phyloP scores from a whole-genome alignment of 2,329 filamentous ascomycete genomes.

The Monosporascus sp. region DNA sequence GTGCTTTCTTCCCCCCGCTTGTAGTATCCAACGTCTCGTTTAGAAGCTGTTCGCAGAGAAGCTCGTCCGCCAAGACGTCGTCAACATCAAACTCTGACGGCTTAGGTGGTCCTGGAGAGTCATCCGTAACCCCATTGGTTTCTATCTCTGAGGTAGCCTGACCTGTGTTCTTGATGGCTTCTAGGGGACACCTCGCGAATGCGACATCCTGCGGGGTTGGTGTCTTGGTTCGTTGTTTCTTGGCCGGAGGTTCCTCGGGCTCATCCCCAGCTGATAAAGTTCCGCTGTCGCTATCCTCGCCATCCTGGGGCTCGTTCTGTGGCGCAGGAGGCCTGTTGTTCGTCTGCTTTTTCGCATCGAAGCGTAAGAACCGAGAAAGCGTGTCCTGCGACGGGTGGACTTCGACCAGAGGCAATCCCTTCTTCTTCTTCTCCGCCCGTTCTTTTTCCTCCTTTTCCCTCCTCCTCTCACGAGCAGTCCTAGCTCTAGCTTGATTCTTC shows the following conservation, averaged over 20 bases:
- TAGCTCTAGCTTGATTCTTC: constrained; percentile 43
- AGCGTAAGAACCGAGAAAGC: constrained; percentile 46
- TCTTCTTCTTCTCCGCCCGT: constrained; percentile 44
- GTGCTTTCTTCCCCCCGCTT: not conserved
- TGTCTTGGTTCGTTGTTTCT: constrained; percentile 11
- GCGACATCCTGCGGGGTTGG: not conserved
- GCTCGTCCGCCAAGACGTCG: constrained; percentile 2
- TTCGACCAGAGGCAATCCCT: constrained; percentile 48
- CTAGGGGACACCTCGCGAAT: constrained; percentile 5
- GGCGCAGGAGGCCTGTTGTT: not conserved
- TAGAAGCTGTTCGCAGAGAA: constrained; percentile 7
- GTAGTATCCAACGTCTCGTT: constrained; percentile 4
- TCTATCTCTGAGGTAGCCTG: constrained; percentile 1
- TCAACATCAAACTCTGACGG: constrained; percentile 1
- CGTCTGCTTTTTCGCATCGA: constrained; percentile 13
- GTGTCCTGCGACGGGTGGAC: constrained; percentile 54
- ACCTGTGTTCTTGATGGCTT: constrained; percentile 1
- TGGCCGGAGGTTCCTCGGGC: constrained; percentile 8
- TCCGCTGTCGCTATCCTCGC: constrained; percentile 4
- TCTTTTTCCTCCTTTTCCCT: constrained; percentile 48
- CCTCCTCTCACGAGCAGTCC: constrained; percentile 48
- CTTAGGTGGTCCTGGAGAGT: not conserved
- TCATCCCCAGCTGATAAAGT: constrained; percentile 7
- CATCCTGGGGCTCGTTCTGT: not conserved
- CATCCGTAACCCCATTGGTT: not conserved